A percentile compares a stretch with the other conserved stretches of the same genome.
phyloP scores from a whole-genome alignment of 139 green algal genomes.

The Coccomyxa sp. region DNA sequence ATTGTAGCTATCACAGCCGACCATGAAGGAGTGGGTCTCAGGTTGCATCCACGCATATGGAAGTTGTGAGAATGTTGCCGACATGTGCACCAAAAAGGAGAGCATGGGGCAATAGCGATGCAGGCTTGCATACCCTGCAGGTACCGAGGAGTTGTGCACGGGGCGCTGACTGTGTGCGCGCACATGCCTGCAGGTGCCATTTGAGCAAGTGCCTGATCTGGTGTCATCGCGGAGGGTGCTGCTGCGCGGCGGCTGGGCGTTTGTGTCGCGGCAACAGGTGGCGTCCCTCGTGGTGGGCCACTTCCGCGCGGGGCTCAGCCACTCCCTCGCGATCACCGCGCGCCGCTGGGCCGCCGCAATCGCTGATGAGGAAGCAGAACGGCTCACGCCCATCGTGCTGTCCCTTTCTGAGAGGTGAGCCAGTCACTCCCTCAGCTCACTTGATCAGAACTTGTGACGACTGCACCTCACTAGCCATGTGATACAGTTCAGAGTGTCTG shows the following conservation, averaged over 20 bases:
- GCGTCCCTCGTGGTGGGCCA: conserved; percentile 64
- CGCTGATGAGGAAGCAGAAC: conserved; percentile 55
- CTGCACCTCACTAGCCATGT: neutral
- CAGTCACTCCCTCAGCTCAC: too few relatives aligned
- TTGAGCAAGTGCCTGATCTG: conserved; percentile 81
- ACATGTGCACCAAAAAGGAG: too few relatives aligned
- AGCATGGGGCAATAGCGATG: too few relatives aligned
- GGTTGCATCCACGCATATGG: too few relatives aligned
- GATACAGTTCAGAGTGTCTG: too few relatives aligned
- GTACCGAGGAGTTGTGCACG: neutral
- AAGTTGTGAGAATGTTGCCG: too few relatives aligned
- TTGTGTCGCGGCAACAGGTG: conserved; percentile 55
- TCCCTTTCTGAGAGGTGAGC: conserved; percentile 53
- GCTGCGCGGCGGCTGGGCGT: conserved; percentile 67
- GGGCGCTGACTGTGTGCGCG: neutral
- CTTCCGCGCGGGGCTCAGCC: conserved; percentile 49
- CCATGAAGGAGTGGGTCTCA: too few relatives aligned
- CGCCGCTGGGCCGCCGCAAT: conserved; percentile 58
- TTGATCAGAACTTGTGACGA: neutral
- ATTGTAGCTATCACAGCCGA: neutral
- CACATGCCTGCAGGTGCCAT: conserved; percentile 60
- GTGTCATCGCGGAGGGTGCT: conserved; percentile 70
- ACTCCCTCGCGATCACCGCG: conserved; percentile 52
- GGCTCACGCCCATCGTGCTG: conserved; percentile 79
- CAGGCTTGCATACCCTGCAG: too few relatives aligned